Conservation (phyloP, 495 filamentous ascomycete genomes). For the Penicillium alfredii region DNA sequence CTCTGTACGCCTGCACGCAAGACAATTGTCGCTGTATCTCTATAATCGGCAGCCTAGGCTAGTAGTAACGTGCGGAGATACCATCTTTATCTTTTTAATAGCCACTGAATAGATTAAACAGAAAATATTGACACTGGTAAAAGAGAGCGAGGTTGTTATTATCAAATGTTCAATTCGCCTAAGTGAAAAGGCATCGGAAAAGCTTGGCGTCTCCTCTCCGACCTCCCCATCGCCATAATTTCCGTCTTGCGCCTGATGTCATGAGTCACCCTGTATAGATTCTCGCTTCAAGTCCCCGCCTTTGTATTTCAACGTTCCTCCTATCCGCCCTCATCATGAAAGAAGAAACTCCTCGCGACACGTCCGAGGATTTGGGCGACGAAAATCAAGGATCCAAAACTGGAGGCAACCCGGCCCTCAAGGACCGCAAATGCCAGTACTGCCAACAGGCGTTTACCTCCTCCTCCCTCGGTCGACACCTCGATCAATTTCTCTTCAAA, state of each 20-base stretch:
- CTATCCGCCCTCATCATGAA: conserved; percentile 13
- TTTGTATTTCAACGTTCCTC: not conserved
- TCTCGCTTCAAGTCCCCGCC: not conserved
- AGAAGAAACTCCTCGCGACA: conserved; percentile 22
- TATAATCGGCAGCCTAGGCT: too few relatives aligned
- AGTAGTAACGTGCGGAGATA: too few relatives aligned
- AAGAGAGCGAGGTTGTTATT: too few relatives aligned
- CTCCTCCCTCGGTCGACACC: conserved; percentile 84
- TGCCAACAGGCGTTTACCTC: conserved; percentile 83
- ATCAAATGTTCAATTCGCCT: too few relatives aligned
- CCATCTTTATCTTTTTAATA: too few relatives aligned
- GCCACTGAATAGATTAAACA: too few relatives aligned
- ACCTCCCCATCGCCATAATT: not conserved
- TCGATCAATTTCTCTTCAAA: conserved; percentile 83
- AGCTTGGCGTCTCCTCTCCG: conserved; percentile 12
- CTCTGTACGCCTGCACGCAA: too few relatives aligned
- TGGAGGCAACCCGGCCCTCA: conserved; percentile 44
- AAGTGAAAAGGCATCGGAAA: conserved; percentile 9
- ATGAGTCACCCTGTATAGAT: not conserved
- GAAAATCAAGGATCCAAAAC: conserved; percentile 26
- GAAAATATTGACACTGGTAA: too few relatives aligned
- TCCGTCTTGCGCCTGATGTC: not conserved
- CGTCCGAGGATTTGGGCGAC: conserved; percentile 49
- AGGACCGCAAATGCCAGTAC: conserved; percentile 81
- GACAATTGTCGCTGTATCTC: too few relatives aligned